Evolutionary conservation across 768 basidiomycete species (phyloP).

Genomic region (Lactarius vividus): DNA sequence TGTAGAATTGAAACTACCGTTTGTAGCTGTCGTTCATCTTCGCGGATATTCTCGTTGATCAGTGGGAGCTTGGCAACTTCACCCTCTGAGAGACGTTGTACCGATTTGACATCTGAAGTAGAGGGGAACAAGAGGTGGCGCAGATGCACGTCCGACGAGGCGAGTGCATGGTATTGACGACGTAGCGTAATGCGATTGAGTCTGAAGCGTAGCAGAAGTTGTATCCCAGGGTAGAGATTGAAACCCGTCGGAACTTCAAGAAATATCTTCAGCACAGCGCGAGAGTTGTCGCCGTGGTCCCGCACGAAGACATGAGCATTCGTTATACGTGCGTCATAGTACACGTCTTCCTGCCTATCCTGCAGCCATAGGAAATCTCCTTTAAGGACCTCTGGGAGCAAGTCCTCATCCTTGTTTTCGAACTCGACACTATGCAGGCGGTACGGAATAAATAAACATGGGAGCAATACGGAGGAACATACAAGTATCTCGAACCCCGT

Average conservation of each 20-base stretch:
- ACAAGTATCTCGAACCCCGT: background rate
- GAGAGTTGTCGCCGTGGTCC: too few species aligned
- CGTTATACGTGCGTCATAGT: constrained; percentile 20
- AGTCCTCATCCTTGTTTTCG: constrained; percentile 16
- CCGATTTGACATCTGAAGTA: constrained; percentile 31
- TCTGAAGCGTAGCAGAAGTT: constrained; percentile 53
- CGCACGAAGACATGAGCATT: background rate
- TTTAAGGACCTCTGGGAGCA: constrained; percentile 7
- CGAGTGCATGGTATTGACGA: constrained; percentile 59
- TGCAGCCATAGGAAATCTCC: constrained; percentile 21
- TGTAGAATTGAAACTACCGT: constrained; percentile 49
- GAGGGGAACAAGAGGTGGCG: constrained; percentile 52
- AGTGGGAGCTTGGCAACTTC: constrained; percentile 29
- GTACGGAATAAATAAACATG: background rate
- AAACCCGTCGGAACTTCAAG: constrained; percentile 49
- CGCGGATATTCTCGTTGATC: constrained; percentile 44
- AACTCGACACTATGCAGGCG: constrained; percentile 5
- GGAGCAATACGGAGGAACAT: background rate
- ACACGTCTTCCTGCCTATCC: constrained; percentile 12
- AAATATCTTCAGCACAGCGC: constrained; percentile 44
- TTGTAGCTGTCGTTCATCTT: constrained; percentile 47
- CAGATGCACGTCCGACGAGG: constrained; percentile 40
- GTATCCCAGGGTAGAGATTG: constrained; percentile 34
- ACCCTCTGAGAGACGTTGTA: constrained; percentile 20
- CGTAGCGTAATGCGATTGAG: constrained; percentile 54